Evolutionary conservation across 2,329 filamentous ascomycete genomes (phyloP).

Genomic region (Diaporthe longicolla): DNA sequence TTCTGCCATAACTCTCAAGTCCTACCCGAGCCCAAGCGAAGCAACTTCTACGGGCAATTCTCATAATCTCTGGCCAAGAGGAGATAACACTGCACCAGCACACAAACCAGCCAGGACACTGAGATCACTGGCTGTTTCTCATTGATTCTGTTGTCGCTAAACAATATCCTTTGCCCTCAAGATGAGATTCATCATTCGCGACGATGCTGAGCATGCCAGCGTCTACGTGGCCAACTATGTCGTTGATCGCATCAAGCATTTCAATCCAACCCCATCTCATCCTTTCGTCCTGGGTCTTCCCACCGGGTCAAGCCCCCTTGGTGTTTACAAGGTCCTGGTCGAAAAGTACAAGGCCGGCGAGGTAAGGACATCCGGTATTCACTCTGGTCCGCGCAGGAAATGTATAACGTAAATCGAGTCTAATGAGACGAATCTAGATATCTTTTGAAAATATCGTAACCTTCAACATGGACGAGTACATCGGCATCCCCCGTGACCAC

Average conservation of each 20-base stretch:
- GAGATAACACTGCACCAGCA: neutral
- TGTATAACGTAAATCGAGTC: neutral
- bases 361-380: constrained; percentile 44
- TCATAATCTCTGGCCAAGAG: too few species aligned
- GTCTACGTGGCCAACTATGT: constrained; percentile 81
- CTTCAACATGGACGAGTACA: constrained; percentile 80
- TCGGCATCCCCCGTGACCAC: constrained; percentile 79
- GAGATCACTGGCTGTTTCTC: neutral
- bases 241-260: constrained; percentile 78
- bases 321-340: constrained; percentile 79
- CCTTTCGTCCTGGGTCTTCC: constrained; percentile 82
- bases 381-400: neutral
- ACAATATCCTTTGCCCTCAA: constrained; percentile 38
- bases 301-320: constrained; percentile 79
- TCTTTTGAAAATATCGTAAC: constrained; percentile 78
- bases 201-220: constrained; percentile 73
- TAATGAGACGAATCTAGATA: constrained; percentile 42
- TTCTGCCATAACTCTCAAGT: neutral
- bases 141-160: neutral
- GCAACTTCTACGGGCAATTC: neutral
- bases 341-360: constrained; percentile 70
- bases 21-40: neutral
- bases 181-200: constrained; percentile 82
- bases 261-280: constrained; percentile 72
- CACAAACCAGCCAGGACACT: neutral